Evolutionary conservation across 345 rosid genomes (phyloP).

Genomic region (Salix brachista): DNA sequence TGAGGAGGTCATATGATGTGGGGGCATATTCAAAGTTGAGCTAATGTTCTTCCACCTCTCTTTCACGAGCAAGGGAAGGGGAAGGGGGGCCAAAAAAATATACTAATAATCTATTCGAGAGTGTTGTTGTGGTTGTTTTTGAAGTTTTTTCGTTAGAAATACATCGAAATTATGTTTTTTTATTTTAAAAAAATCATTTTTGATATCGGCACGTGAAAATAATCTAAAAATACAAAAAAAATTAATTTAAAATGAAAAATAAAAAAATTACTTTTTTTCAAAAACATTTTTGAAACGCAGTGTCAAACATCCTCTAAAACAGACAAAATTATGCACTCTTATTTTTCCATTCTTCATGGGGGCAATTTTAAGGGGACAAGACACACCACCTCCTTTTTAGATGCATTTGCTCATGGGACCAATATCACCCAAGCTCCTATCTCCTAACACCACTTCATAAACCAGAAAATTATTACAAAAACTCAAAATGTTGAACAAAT

Average conservation of each 20-base stretch:
- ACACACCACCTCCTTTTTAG: conserved; percentile 36
- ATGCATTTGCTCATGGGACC: conserved; percentile 35
- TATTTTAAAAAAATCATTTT: no score
- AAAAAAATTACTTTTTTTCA: no score
- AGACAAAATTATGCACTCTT: conserved; percentile 36
- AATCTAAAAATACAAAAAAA: no score
- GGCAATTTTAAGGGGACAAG: conserved; percentile 30
- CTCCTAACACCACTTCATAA: conserved; percentile 27
- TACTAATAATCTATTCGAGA: accelerated
- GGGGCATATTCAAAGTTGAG: conserved; percentile 33
- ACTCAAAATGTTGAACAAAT: background rate
- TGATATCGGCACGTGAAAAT: no score
- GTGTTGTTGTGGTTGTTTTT: no score
- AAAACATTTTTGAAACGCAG: no score
- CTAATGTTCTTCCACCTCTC: conserved; percentile 20
- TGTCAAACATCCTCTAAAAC: background rate
- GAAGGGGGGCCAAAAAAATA: conserved; percentile 17
- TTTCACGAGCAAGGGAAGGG: conserved; percentile 13
- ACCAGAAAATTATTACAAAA: background rate
- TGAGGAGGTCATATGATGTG: conserved; percentile 18
- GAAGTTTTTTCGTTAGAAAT: no score
- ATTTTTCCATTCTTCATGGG: conserved; percentile 35
- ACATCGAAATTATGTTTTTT: no score
- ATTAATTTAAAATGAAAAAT: no score
- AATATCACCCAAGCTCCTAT: conserved; percentile 17